phyloP scores from a whole-genome alignment of 108 stramenopile species.

The Bacterosira constricta region DNA sequence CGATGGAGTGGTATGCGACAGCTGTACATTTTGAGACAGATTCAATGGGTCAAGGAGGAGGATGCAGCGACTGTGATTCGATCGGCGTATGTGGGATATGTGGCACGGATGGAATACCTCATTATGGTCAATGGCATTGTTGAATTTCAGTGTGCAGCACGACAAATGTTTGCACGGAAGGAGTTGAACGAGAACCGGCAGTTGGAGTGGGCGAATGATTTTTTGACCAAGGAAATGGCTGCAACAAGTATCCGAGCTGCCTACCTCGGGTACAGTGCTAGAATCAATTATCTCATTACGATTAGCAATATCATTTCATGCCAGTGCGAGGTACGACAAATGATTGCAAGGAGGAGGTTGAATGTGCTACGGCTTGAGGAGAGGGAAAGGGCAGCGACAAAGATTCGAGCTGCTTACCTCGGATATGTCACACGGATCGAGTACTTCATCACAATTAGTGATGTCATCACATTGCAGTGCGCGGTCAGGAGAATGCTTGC shows the following conservation, averaged over 20 bases:
- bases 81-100: not conserved
- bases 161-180: not conserved
- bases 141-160: not conserved
- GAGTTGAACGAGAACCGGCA: not conserved
- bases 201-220: not conserved
- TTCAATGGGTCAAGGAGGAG: not conserved
- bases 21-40: not conserved
- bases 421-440: not conserved
- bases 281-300: not conserved
- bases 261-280: not conserved
- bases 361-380: too few relatives aligned
- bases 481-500: slow-evolving; percentile 8
- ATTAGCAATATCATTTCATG: not conserved
- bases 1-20: not conserved
- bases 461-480: slow-evolving; percentile 3
- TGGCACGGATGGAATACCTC: not conserved
- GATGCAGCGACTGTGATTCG: not conserved
- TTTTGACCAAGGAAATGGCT: not conserved
- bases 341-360: not conserved
- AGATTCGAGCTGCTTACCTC: slow-evolving; percentile 14
- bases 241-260: slow-evolving; percentile 7
- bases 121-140: not conserved
- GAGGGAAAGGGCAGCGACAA: slow-evolving; percentile 42
- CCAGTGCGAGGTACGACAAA: not conserved
- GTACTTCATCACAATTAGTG: not conserved